phyloP scores from a whole-genome alignment of 1,284 basidiomycete genomes.

The Leccinum solheimii region DNA sequence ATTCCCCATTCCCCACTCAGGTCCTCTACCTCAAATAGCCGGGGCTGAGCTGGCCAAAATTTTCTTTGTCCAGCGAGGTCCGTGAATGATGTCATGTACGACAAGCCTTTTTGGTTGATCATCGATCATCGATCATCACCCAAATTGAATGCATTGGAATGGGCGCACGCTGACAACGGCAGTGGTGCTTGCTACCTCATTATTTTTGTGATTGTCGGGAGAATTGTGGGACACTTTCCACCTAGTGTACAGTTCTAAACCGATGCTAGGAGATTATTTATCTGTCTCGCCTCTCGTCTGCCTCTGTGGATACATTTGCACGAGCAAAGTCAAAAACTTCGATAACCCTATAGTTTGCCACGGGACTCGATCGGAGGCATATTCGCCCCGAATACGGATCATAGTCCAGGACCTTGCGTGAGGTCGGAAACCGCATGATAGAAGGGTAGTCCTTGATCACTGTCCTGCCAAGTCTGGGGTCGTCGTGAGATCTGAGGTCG shows the following conservation, averaged over 20 bases:
- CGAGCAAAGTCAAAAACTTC: slow-evolving; percentile 19
- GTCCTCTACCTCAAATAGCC: too few relatives aligned
- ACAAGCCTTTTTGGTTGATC: too few relatives aligned
- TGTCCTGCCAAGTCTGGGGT: background rate
- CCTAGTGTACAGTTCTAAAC: background rate
- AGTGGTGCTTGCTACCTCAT: background rate
- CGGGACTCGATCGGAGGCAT: slow-evolving; percentile 8
- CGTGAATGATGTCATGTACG: too few relatives aligned
- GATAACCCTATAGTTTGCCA: slow-evolving; percentile 4
- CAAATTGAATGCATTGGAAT: background rate
- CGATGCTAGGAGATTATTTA: background rate
- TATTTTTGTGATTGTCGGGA: background rate
- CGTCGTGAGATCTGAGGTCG: background rate
- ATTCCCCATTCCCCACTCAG: too few relatives aligned
- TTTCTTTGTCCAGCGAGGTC: too few relatives aligned
- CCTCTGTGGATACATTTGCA: background rate
- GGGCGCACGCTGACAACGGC: background rate
- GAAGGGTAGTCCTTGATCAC: slow-evolving; percentile 8
- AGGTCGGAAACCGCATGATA: slow-evolving; percentile 9
- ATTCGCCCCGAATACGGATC: slow-evolving; percentile 25
- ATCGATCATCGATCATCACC: too few relatives aligned
- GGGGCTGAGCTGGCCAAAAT: too few relatives aligned
- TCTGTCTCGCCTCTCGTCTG: background rate
- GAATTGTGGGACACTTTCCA: background rate
- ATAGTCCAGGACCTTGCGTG: slow-evolving; percentile 18